Conservation (phyloP, 345 rosid genomes). For the Moricandia moricandioides region DNA sequence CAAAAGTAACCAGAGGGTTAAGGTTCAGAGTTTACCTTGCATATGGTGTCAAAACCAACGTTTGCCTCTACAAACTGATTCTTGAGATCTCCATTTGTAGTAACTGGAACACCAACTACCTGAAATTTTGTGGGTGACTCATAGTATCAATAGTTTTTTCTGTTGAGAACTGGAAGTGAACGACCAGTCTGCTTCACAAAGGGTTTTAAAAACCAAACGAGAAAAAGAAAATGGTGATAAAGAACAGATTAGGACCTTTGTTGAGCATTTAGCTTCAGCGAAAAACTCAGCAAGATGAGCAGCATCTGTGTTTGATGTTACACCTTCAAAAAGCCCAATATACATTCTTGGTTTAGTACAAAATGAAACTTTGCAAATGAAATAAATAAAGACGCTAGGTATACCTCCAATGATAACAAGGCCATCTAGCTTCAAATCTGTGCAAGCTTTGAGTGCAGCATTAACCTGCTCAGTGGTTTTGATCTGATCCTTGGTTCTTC, state of each 20-base stretch:
- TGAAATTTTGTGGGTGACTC: slow-evolving; percentile 25
- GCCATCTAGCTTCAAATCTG: slow-evolving; percentile 83
- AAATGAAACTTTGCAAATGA: neutral
- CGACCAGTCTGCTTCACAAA: neutral
- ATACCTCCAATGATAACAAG: slow-evolving; percentile 97
- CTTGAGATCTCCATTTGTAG: slow-evolving; percentile 93
- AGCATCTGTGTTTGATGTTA: slow-evolving; percentile 94
- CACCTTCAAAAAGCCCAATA: slow-evolving; percentile 48
- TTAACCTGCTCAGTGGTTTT: slow-evolving; percentile 94
- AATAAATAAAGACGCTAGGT: slow-evolving; percentile 12
- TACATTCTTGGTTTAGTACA: slow-evolving; percentile 4
- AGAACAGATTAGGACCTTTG: slow-evolving; percentile 50
- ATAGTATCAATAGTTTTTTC: neutral
- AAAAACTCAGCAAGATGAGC: slow-evolving; percentile 98
- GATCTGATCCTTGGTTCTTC: slow-evolving; percentile 96
- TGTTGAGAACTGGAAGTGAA: neutral
- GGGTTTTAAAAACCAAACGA: neutral
- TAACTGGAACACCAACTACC: slow-evolving; percentile 99
- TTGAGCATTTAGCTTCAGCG: slow-evolving; percentile 78
- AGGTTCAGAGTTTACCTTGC: slow-evolving; percentile 57
- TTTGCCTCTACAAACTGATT: slow-evolving; percentile 92
- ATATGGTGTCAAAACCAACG: slow-evolving; percentile 97
- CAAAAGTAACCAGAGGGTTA: slow-evolving; percentile 5
- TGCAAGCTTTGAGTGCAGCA: slow-evolving; percentile 79
- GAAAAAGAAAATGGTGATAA: neutral